Evolutionary conservation across 225 moss, liverwort and hornwort species (phyloP).

Genomic region (Pleurozium schreberi): DNA sequence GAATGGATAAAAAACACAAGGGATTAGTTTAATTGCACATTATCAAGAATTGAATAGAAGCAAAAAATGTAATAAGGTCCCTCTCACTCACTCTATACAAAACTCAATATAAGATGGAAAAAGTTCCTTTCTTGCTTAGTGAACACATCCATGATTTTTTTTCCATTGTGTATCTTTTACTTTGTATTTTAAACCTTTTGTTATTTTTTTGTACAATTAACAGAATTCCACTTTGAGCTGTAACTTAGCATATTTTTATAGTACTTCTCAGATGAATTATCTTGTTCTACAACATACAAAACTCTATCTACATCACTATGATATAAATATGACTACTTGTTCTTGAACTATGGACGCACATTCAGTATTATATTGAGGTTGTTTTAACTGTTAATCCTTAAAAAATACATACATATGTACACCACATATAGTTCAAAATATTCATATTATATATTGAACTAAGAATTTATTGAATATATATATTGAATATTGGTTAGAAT

Average conservation of each 20-base stretch:
- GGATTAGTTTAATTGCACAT: background rate
- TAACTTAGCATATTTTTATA: background rate
- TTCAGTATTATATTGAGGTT: background rate
- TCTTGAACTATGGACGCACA: background rate
- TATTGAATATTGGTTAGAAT: background rate
- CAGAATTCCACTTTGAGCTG: too few species aligned
- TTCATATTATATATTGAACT: background rate
- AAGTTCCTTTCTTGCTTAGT: background rate
- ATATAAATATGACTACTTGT: background rate
- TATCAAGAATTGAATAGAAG: fast-evolving
- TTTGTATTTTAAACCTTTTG: background rate
- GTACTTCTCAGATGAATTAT: background rate
- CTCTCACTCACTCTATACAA: background rate
- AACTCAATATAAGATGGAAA: too few species aligned
- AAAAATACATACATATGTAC: background rate
- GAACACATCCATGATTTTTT: background rate
- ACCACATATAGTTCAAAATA: background rate
- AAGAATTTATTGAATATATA: background rate
- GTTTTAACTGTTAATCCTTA: background rate
- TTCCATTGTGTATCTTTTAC: background rate
- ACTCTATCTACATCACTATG: background rate
- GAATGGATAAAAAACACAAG: background rate
- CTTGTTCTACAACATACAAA: background rate
- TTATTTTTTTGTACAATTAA: too few species aligned
- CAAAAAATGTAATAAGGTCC: background rate